Evolutionary conservation across 345 rosid species (phyloP).

Genomic region (Acer negundo): DNA sequence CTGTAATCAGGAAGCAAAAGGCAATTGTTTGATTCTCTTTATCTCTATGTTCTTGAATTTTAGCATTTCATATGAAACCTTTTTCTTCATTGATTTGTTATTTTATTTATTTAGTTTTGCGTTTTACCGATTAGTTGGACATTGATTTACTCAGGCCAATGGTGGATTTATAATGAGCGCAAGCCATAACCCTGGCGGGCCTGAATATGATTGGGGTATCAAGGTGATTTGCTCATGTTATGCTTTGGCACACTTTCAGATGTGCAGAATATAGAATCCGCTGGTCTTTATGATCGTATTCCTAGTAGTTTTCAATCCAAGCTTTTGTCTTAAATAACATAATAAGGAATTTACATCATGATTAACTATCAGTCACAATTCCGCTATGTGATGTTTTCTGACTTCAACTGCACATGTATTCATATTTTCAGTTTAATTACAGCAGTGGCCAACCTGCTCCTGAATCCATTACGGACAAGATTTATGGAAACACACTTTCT

Average conservation of each 20-base stretch:
- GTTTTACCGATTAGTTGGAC: slow-evolving; percentile 1
- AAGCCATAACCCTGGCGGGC: slow-evolving; percentile 97
- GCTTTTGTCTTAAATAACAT: not conserved
- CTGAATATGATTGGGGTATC: slow-evolving; percentile 95
- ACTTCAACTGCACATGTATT: slow-evolving; percentile 17
- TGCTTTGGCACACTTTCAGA: slow-evolving; percentile 8
- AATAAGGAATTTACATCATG: not conserved
- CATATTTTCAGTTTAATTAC: slow-evolving; percentile 68
- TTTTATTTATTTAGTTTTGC: not conserved
- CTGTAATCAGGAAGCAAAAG: slow-evolving; percentile 85
- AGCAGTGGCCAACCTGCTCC: slow-evolving; percentile 97
- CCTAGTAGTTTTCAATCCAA: not conserved
- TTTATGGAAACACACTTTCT: slow-evolving; percentile 92
- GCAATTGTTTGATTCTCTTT: slow-evolving; percentile 32
- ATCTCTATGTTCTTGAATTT: slow-evolving; percentile 13
- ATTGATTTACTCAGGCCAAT: slow-evolving; percentile 55
- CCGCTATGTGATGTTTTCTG: slow-evolving; percentile 1
- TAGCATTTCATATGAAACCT: not conserved
- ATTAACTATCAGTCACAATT: not conserved
- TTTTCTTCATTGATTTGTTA: not conserved
- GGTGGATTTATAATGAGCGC: slow-evolving; percentile 99
- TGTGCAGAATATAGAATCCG: not conserved
- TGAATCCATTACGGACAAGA: slow-evolving; percentile 89
- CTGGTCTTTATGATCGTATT: not conserved
- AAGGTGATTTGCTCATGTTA: slow-evolving; percentile 54